A percentile compares a stretch with the other conserved stretches of the same genome.
Evolutionary conservation across 768 basidiomycete genomes (phyloP).

Genomic region (Postia placenta): DNA sequence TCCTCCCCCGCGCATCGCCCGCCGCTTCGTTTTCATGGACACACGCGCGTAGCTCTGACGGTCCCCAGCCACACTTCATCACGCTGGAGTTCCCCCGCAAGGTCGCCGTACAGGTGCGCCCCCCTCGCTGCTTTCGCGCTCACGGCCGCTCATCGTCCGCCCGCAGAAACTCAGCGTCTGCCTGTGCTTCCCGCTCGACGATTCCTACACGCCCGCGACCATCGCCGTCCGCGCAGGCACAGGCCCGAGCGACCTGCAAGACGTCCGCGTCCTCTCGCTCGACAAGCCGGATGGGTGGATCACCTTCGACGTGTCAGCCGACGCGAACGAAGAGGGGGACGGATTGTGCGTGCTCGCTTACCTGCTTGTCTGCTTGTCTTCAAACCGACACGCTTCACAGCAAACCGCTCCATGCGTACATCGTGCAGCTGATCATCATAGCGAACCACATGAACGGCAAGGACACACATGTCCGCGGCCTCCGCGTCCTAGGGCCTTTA

Average conservation of each 20-base stretch:
- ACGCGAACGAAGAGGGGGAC: constrained; percentile 72
- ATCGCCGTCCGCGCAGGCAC: constrained; percentile 91
- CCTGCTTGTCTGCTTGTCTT: not conserved
- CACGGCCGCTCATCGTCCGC: not conserved
- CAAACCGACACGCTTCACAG: constrained; percentile 31
- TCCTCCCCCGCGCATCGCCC: constrained; percentile 11
- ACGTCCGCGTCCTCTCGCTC: constrained; percentile 77
- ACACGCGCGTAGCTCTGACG: constrained; percentile 61
- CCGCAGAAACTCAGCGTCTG: constrained; percentile 81
- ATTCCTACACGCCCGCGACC: constrained; percentile 95
- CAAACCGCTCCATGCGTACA: constrained; percentile 82
- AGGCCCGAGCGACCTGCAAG: constrained; percentile 86
- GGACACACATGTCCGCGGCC: constrained; percentile 94
- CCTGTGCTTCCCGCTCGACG: constrained; percentile 78
- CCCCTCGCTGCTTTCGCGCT: not conserved
- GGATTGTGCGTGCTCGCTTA: constrained; percentile 53
- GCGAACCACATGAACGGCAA: constrained; percentile 98
- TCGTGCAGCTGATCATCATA: constrained; percentile 84
- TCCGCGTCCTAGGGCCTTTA: constrained; percentile 79
- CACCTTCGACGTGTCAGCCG: constrained; percentile 77
- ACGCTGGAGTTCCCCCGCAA: constrained; percentile 90
- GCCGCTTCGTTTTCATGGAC: constrained; percentile 1
- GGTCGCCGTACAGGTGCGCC: constrained; percentile 77
- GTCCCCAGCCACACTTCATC: constrained; percentile 95
- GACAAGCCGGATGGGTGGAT: constrained; percentile 96